Conservation (phyloP, 108 stramenopile species). For the Phaeodactylum tricornutum region DNA sequence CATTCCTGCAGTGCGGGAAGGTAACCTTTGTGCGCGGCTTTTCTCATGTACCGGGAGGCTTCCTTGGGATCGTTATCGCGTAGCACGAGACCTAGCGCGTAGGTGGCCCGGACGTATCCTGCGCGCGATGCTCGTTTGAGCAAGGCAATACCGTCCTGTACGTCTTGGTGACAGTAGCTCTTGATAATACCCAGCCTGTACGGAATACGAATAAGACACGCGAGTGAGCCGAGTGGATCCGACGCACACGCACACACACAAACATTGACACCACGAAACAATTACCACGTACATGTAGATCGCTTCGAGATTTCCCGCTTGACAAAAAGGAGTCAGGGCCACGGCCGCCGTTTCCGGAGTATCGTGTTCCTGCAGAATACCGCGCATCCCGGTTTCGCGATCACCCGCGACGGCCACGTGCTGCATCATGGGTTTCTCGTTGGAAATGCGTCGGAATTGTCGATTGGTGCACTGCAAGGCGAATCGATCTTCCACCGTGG, state of each 20-base stretch:
- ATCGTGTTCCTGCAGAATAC: slow-evolving; percentile 38
- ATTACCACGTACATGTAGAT: slow-evolving; percentile 66
- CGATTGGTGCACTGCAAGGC: slow-evolving; percentile 51
- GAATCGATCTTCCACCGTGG: slow-evolving; percentile 39
- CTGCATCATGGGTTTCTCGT: slow-evolving; percentile 42
- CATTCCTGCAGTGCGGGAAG: slow-evolving; percentile 69
- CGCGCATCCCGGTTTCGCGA: slow-evolving; percentile 25
- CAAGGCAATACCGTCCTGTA: slow-evolving; percentile 48
- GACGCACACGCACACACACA: no score
- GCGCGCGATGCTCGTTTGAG: slow-evolving; percentile 39
- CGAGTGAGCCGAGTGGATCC: neutral
- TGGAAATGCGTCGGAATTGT: slow-evolving; percentile 44
- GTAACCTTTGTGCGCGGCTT: slow-evolving; percentile 44
- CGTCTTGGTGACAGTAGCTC: slow-evolving; percentile 70
- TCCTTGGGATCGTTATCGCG: slow-evolving; percentile 53
- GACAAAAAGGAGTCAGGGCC: slow-evolving; percentile 33
- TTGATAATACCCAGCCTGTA: slow-evolving; percentile 68
- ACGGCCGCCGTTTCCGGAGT: slow-evolving; percentile 33
- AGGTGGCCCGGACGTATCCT: slow-evolving; percentile 57
- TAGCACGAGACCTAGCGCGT: slow-evolving; percentile 64
- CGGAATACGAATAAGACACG: neutral
- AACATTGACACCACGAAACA: neutral
- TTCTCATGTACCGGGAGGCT: slow-evolving; percentile 37
- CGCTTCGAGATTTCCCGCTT: slow-evolving; percentile 65
- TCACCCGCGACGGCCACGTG: slow-evolving; percentile 49